phyloP scores from a whole-genome alignment of 2,329 filamentous ascomycete genomes.

The Paramyrothecium sp. region DNA sequence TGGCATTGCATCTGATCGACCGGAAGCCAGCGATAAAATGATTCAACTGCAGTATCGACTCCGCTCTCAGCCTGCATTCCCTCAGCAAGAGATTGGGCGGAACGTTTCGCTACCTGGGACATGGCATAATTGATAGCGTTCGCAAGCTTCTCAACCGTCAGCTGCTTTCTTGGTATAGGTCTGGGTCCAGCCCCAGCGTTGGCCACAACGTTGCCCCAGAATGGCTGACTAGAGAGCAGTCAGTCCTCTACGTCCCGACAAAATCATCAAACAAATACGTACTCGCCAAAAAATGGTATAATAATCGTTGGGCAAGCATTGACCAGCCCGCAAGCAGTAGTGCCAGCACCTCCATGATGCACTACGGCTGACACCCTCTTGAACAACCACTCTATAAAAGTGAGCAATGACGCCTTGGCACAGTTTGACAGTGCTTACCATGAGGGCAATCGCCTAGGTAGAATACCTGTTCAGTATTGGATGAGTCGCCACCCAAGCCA shows the following conservation, averaged over 20 bases:
- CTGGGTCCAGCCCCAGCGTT: constrained; percentile 36
- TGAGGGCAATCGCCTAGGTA: constrained; percentile 70
- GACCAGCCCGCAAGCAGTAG: constrained; percentile 67
- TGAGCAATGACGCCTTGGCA: background rate
- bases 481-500: constrained; percentile 53
- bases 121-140: constrained; percentile 25
- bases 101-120: background rate
- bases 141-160: constrained; percentile 29
- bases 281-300: constrained; percentile 66
- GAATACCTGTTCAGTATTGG: constrained; percentile 58
- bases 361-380: constrained; percentile 61
- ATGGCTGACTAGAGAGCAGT: constrained; percentile 24
- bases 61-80: background rate
- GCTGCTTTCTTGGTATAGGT: constrained; percentile 31
- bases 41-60: background rate
- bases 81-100: background rate
- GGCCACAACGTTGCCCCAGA: constrained; percentile 39
- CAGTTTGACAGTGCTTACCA: background rate
- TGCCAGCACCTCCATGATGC: constrained; percentile 71
- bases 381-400: constrained; percentile 63
- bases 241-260: background rate
- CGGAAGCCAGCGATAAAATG: background rate
- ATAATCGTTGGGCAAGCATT: constrained; percentile 68
- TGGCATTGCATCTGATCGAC: background rate
- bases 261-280: background rate